A percentile compares a stretch with the other conserved stretches of the same genome.
Evolutionary conservation across 768 basidiomycete genomes (phyloP).

Genomic region (Cyathus striatus): DNA sequence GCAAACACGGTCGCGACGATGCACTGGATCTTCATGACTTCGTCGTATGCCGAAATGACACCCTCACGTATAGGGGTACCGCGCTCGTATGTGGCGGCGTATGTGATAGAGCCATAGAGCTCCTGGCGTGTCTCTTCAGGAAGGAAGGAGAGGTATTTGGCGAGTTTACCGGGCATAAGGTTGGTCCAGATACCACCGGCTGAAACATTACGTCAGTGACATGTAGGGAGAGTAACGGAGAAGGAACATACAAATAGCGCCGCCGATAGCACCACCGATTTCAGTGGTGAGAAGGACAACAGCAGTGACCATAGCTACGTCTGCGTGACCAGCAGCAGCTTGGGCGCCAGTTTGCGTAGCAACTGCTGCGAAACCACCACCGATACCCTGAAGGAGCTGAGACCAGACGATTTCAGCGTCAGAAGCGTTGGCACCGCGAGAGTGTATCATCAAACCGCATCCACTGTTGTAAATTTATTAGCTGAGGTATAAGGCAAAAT

Average conservation of each 20-base stretch:
- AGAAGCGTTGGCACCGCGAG: conserved; percentile 54
- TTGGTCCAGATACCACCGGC: conserved; percentile 66
- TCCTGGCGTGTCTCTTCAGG: conserved; percentile 32
- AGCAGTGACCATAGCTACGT: conserved; percentile 65
- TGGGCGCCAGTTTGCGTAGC: conserved; percentile 57
- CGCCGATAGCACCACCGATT: conserved; percentile 62
- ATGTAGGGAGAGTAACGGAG: background rate
- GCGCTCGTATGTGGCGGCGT: conserved; percentile 40
- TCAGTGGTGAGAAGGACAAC: conserved; percentile 66
- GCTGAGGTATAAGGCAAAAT: background rate
- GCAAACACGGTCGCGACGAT: conserved; percentile 48
- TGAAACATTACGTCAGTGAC: conserved; percentile 6
- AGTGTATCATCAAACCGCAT: conserved; percentile 65
- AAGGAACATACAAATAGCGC: conserved; percentile 44
- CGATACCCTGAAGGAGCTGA: conserved; percentile 70
- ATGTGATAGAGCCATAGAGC: conserved; percentile 53
- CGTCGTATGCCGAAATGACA: conserved; percentile 53
- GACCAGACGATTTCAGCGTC: conserved; percentile 55
- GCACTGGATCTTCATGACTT: conserved; percentile 54
- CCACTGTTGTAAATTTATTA: conserved; percentile 29
- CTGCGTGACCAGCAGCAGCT: conserved; percentile 57
- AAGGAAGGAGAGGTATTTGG: conserved; percentile 46
- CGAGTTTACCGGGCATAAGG: conserved; percentile 60
- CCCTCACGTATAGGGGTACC: conserved; percentile 60
- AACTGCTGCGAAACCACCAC: conserved; percentile 65